Evolutionary conservation across 768 basidiomycete genomes (phyloP), one percentile per base, ranked within the genome.

Genomic region (Russula lepida): DNA sequence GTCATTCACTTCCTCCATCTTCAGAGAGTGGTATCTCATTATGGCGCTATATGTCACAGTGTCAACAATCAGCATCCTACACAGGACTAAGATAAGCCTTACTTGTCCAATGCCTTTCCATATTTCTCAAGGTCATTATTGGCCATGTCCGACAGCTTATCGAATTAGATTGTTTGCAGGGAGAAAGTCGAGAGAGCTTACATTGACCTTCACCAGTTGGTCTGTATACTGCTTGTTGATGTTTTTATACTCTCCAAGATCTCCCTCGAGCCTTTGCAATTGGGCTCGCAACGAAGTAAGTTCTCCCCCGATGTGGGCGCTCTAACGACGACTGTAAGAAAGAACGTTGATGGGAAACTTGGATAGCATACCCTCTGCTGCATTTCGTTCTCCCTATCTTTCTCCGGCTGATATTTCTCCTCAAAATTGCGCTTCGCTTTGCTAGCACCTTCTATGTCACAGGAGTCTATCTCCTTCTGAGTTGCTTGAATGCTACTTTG

Each of bases 1-100:
- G 68, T 97, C 94, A 69, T 99, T 99, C 68, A 99, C 94, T 77
- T 99, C 97, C 73, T 95, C 92, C 97, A 98, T 97, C 75, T 99
- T 99, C 68, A 97, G 79, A 15, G 85, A 77, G 69, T 99, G 97
- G 69, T 98, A 99, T 73, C 92, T 92, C 92, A 99, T 97, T 72
- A 99, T 98, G 44, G 95, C 97, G 66, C 95, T 98, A 60, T 2
- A 59, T 64, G 23, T 44, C 35, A 63, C 74, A 54, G 70, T 62
- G 52, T 21, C 54, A 33, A n/a, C 6, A 28, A 51, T n/a, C n/a
- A 50, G 55, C 6, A 28, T 1, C 13, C 32, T 27, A 8, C 19
- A 32, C 32, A 48, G 48, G 30, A 47, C 11, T 28, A 32, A 41
- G 6, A 21, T 2, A 15, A 19, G 23, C 70, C 86, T 66, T 66